A percentile compares a stretch with the other conserved stretches of the same genome.
Conservation (phyloP, 192 early-diverging fungal species). For the Chytriomyces hyalinus region DNA sequence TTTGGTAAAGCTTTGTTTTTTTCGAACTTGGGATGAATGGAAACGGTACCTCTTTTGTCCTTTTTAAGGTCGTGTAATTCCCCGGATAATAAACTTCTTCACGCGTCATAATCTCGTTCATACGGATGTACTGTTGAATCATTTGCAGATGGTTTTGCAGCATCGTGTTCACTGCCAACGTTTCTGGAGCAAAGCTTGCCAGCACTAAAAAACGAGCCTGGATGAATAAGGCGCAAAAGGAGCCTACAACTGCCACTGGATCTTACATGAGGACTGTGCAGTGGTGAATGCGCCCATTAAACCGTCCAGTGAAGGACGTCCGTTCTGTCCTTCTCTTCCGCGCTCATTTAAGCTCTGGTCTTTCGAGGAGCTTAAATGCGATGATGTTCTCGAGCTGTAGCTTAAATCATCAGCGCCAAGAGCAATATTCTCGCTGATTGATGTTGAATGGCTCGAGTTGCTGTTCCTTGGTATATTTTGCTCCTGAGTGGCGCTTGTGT, state of each 20-base stretch:
- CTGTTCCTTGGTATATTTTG: background rate
- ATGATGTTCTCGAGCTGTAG: background rate
- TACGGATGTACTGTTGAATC: constrained; percentile 22
- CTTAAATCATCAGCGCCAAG: too few species aligned
- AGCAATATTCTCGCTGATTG: too few species aligned
- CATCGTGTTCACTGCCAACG: constrained; percentile 26
- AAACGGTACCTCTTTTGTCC: constrained; percentile 22
- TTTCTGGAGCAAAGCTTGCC: constrained; percentile 9
- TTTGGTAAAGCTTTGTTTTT: too few species aligned
- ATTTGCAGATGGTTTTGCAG: constrained; percentile 28
- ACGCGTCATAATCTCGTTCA: constrained; percentile 18
- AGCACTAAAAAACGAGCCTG: constrained; percentile 7
- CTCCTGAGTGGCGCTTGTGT: background rate
- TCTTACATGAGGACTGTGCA: constrained; percentile 5
- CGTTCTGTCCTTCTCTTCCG: background rate
- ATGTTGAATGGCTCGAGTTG: background rate
- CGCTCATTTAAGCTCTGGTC: background rate
- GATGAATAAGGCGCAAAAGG: background rate
- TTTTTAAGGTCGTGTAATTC: constrained; percentile 12
- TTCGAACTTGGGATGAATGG: too few species aligned
- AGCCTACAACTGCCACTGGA: too few species aligned
- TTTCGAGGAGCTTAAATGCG: background rate
- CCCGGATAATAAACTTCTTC: constrained; percentile 9
- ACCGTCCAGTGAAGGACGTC: too few species aligned
- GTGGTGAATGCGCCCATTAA: background rate